Percentiles rank a stretch among this genome's conserved stretches.
phyloP scores from a whole-genome alignment of 306 rosid species.

The Alnus glutinosa region DNA sequence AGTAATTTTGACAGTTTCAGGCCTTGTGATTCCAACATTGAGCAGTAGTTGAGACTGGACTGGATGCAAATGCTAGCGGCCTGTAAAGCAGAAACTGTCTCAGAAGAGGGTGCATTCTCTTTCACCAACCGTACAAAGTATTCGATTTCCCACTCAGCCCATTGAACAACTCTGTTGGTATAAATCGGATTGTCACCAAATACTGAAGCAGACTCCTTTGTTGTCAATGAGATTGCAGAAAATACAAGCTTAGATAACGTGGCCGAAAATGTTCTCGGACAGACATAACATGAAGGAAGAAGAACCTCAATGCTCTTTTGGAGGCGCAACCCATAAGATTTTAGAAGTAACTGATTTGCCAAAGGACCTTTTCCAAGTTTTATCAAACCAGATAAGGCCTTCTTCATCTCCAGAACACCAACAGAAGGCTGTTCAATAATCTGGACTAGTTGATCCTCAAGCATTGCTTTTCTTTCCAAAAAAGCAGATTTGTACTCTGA shows the following conservation, averaged over 20 bases:
- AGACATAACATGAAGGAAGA: slow-evolving; percentile 81
- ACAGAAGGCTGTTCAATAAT: slow-evolving; percentile 69
- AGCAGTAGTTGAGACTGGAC: slow-evolving; percentile 85
- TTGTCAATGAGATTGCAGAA: slow-evolving; percentile 67
- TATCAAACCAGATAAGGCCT: slow-evolving; percentile 65
- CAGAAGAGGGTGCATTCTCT: slow-evolving; percentile 83
- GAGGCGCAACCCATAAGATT: slow-evolving; percentile 63
- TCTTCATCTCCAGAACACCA: slow-evolving; percentile 62
- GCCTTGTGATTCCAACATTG: slow-evolving; percentile 77
- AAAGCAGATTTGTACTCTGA: slow-evolving; percentile 61
- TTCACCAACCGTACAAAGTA: slow-evolving; percentile 81
- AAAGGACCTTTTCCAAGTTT: slow-evolving; percentile 87
- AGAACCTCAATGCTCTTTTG: slow-evolving; percentile 66
- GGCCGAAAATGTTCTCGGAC: slow-evolving; percentile 78
- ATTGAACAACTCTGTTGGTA: slow-evolving; percentile 87
- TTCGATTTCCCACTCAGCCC: slow-evolving; percentile 99
- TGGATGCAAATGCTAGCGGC: slow-evolving; percentile 81
- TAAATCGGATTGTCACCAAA: slow-evolving; percentile 93
- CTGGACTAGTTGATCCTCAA: slow-evolving; percentile 68
- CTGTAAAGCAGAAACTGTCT: slow-evolving; percentile 71
- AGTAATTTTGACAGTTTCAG: slow-evolving; percentile 81
- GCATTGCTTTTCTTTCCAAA: slow-evolving; percentile 62
- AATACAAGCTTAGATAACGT: slow-evolving; percentile 78
- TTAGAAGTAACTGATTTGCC: slow-evolving; percentile 75
- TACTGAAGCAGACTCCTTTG: slow-evolving; percentile 71